Evolutionary conservation across 768 basidiomycete species (phyloP).

Genomic region (Russula vinacea): DNA sequence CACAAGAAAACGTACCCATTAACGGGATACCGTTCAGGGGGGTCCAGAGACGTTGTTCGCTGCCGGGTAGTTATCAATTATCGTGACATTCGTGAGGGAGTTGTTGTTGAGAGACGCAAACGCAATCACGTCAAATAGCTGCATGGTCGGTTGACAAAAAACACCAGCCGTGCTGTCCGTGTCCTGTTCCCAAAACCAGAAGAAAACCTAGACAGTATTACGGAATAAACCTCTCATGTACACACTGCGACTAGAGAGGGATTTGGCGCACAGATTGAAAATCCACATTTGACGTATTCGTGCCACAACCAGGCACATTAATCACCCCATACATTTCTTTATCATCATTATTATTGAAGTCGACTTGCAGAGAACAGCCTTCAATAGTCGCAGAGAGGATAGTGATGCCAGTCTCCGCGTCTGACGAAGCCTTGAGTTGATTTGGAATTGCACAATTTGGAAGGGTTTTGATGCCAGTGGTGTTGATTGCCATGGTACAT

Average conservation of each 20-base stretch:
- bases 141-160: conserved; percentile 56
- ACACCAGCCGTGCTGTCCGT: conserved; percentile 40
- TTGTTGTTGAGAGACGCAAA: conserved; percentile 45
- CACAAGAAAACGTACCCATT: conserved; percentile 60
- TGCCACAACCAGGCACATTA: conserved; percentile 39
- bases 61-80: conserved; percentile 34
- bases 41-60: conserved; percentile 56
- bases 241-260: background rate
- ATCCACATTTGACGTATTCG: conserved; percentile 35
- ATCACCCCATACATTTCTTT: conserved; percentile 51
- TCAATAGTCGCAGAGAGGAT: conserved; percentile 42
- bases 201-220: conserved; percentile 47
- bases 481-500: conserved; percentile 52
- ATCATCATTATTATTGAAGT: conserved; percentile 41
- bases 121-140: conserved; percentile 43
- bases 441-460: conserved; percentile 48
- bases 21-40: conserved; percentile 47
- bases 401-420: conserved; percentile 38
- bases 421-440: conserved; percentile 29
- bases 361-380: conserved; percentile 44
- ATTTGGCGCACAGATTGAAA: conserved; percentile 42
- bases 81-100: conserved; percentile 41
- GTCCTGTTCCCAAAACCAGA: conserved; percentile 55
- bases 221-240: background rate
- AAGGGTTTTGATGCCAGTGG: conserved; percentile 47